These are phyloP conservation scores for Prosopis cineraria DNA, from an alignment of 306 rosid species.

Conservation along the genomic window DNA sequence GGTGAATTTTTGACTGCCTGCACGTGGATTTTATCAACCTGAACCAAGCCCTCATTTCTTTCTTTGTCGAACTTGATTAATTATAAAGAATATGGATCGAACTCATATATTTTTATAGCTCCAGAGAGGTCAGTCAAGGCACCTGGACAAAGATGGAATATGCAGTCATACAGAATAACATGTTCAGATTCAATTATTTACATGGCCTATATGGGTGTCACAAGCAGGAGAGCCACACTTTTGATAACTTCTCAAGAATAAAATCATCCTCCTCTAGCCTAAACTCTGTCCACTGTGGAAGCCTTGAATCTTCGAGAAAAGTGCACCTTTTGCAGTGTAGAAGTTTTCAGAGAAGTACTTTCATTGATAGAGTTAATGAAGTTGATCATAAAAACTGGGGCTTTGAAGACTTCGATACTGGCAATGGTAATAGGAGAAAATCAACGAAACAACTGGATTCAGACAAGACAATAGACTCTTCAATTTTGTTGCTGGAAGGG, in stretches of 20 bases:
- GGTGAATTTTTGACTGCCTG: conserved; percentile 3
- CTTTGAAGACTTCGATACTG: conserved; percentile 33
- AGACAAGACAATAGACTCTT: conserved; percentile 40
- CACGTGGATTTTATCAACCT: background rate
- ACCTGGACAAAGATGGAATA: conserved; percentile 53
- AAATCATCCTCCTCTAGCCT: conserved; percentile 35
- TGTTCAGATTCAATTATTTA: conserved; percentile 41
- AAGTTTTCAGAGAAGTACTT: conserved; percentile 50
- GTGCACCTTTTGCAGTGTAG: conserved; percentile 29
- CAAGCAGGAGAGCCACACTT: conserved; percentile 43
- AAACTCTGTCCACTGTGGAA: conserved; percentile 37
- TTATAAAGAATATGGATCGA: background rate
- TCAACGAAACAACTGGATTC: conserved; percentile 39
- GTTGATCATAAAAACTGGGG: conserved; percentile 44
- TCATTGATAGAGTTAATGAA: conserved; percentile 57
- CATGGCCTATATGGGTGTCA: conserved; percentile 42
- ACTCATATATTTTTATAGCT: conserved; percentile 17
- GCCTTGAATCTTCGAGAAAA: conserved; percentile 33
- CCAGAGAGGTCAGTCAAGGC: conserved; percentile 25
- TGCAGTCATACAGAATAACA: conserved; percentile 42
- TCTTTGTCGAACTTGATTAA: conserved; percentile 3
- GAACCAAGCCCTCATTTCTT: background rate
- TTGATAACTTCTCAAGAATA: conserved; percentile 29
- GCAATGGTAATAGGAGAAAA: conserved; percentile 31
- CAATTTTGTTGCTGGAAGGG: conserved; percentile 45